Base-by-base conservation (phyloP, 768 basidiomycete genomes). In the Termitomyces bulborhizus region DNA sequence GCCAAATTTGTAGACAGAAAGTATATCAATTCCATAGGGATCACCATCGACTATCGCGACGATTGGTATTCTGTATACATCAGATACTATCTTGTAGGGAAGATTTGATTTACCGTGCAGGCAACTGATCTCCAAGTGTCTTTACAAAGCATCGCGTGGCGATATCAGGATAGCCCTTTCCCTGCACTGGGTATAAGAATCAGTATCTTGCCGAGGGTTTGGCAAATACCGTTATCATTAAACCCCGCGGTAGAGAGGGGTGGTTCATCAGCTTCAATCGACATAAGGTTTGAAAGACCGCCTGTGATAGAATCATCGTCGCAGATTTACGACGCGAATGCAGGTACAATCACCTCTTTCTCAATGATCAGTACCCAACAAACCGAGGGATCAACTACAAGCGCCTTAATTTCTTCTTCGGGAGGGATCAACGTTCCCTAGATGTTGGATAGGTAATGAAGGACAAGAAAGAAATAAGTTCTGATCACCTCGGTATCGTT, bases 131-230 rank as follows among this genome's bases (percentile, higher is more conserved):
- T 1, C 87, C 79, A 3, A 98, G 74, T 0, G 79, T 82, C 55
- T 84, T 83, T 44, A 95, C 81, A 6, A 98, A 77, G 60, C 95
- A 85, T 6, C 93, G 80, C 0, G 97, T 96, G 3, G 93, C 88
- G 4, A 97, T 70, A 65, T 99, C 97, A 0, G 97, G 97, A 69
- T 96, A 98, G 3, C 97, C 97, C 67, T 97, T 98, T 0, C 97
- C 97, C 94, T 97, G 61, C 9, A 51, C 37, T 24, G 6, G 48
- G 16, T 27, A 37, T 43, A 24, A 37, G 54, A 21, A 32, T 18
- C 15, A 21, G n/a, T 37, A 24, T 53, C 9, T 48, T 16, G 32
- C 43, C 16, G 31, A 37, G 15, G 36, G 29, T 42, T 8, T 32
- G 43, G 44, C 11, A 53, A 67, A 46, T 58, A 91, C 94, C 4